Evolutionary conservation across 75 land plant genomes (phyloP).

Genomic region (Pinus taeda): DNA sequence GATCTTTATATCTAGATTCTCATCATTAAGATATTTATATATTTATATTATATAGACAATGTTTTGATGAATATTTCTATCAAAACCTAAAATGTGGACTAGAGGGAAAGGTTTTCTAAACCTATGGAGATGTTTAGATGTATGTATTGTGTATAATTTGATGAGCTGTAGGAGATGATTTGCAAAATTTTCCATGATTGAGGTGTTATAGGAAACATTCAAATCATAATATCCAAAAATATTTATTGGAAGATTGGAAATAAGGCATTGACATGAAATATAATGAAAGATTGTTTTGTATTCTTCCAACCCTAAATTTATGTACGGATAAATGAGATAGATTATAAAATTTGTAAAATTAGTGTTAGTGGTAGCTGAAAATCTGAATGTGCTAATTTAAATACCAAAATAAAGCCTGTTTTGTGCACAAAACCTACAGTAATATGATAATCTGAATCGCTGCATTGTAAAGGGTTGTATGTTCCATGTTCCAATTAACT

Average conservation of each 20-base stretch:
- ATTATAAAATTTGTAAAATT: not conserved
- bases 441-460: constrained; percentile 1
- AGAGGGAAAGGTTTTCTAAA: not conserved
- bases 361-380: not conserved
- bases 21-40: too few relatives aligned
- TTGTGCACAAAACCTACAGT: not conserved
- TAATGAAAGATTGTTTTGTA: not conserved
- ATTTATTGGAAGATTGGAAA: not conserved
- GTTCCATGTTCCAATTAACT: not conserved
- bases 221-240: not conserved
- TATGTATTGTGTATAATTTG: not conserved
- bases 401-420: not conserved
- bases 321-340: not conserved
- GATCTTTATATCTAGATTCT: not conserved
- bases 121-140: not conserved
- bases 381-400: not conserved
- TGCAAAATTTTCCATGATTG: not conserved
- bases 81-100: not conserved
- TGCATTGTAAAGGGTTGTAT: not conserved
- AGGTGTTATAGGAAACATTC: not conserved
- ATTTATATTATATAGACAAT: not conserved
- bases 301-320: not conserved
- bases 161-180: not conserved
- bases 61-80: not conserved
- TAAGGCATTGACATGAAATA: not conserved